Evolutionary conservation across 352 stramenopile species (phyloP), one percentile per base, ranked within the genome.

Genomic region (Pythium aphanidermatum): DNA sequence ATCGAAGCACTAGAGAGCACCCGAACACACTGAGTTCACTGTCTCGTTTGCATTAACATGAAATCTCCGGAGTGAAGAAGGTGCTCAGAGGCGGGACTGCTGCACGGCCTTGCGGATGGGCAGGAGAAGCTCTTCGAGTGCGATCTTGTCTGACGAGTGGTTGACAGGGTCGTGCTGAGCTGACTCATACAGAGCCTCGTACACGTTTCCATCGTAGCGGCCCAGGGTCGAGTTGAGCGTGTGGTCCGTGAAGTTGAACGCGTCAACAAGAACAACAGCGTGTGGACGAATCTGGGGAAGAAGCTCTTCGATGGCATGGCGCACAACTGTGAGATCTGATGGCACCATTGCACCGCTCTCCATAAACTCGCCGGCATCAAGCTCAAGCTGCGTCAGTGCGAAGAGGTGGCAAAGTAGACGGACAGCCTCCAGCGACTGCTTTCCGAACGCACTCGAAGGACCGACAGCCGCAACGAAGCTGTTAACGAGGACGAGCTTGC

Each of bases 201-300:
- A 91, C 36, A 87, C 66, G 11, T 83, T 70, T n/a, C 78, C 81
- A 42, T 91, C 74, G 39, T 73, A 82, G 44, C 76, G 70, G 21
- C 81, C 81, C 23, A 92, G 58, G 23, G 71, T 72, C 60, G 77
- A 85, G 69, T 90, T 90, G 33, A 92, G 48, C 36, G 47, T 24
- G 44, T 77, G 60, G 54, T 90, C 80, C 11, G 74, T 81, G 52
- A 90, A 88, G 56, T 89, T 83, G 60, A 87, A 92, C n/a, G 71
- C 73, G 30, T 92, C 77, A 20, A 81, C 74, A 20, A 90, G 70
- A 37, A 63, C 63, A 31, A 92, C 76, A 14, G 76, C 80, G 37
- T 92, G 70, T 6, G 65, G 59, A 8, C 77, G 76, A 30, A 90
- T 62, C 20, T 67, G 63, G 12, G 34, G 36, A 11, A 86, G 68